These are phyloP conservation scores for Onygenales sp. DNA, from an alignment of 2,329 filamentous ascomycete genomes.

Conservation along the genomic window DNA sequence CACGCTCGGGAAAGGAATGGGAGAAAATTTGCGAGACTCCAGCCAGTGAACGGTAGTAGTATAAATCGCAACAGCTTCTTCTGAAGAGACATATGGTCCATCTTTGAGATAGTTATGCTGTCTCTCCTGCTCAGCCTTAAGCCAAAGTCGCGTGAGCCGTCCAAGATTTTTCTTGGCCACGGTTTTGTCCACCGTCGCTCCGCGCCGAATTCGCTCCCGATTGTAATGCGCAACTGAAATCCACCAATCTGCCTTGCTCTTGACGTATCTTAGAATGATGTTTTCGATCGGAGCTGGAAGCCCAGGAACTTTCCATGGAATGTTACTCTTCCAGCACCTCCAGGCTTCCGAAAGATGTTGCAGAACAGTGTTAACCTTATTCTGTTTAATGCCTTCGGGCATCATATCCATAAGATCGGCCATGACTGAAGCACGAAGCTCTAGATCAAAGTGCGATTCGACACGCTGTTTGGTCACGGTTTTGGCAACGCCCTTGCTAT, in stretches of 20 bases:
- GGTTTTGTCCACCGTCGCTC: slow-evolving; percentile 96
- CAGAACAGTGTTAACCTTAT: slow-evolving; percentile 95
- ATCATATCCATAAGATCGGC: slow-evolving; percentile 99
- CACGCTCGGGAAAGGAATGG: slow-evolving; percentile 96
- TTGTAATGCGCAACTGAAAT: slow-evolving; percentile 99
- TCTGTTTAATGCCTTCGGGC: slow-evolving; percentile 99
- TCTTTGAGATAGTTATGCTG: slow-evolving; percentile 99
- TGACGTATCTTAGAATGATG: slow-evolving; percentile 96
- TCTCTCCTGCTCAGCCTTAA: slow-evolving; percentile 95
- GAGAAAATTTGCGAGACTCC: slow-evolving; percentile 95
- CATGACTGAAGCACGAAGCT: slow-evolving; percentile 96
- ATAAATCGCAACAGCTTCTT: slow-evolving; percentile 97
- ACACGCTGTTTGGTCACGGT: slow-evolving; percentile 98
- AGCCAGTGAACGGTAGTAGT: slow-evolving; percentile 98
- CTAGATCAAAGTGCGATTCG: slow-evolving; percentile 95
- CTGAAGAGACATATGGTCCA: slow-evolving; percentile 93
- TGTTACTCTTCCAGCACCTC: slow-evolving; percentile 99
- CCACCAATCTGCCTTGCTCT: slow-evolving; percentile 99
- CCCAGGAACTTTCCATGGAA: slow-evolving; percentile 97
- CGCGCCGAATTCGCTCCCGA: slow-evolving; percentile 88
- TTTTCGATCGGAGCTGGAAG: slow-evolving; percentile 96
- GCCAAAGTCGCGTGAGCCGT: slow-evolving; percentile 85
- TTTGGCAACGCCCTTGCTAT: slow-evolving; percentile 98
- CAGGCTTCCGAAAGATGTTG: slow-evolving; percentile 97
- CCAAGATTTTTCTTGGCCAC: slow-evolving; percentile 99